Conservation (phyloP, 306 rosid genomes). For the Vicia sativa region DNA sequence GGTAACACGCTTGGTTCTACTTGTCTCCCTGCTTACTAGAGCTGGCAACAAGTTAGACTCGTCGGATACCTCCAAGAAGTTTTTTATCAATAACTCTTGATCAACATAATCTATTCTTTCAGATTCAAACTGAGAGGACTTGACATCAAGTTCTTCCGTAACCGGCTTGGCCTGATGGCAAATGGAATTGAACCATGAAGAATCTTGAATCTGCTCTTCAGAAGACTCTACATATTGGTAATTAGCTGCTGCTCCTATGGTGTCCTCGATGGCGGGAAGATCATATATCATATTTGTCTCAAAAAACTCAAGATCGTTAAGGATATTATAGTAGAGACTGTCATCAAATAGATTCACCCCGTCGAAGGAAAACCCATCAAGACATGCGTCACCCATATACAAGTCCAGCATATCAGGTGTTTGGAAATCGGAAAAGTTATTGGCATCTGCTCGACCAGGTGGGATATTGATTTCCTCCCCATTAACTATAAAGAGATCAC, state of each 20-base stretch:
- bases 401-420: conserved; percentile 56
- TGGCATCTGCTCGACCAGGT: conserved; percentile 47
- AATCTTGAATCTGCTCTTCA: conserved; percentile 48
- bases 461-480: conserved; percentile 35
- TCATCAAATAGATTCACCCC: conserved; percentile 42
- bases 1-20: conserved; percentile 58
- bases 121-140: conserved; percentile 44
- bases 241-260: conserved; percentile 42
- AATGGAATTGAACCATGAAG: conserved; percentile 51
- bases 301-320: conserved; percentile 48
- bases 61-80: conserved; percentile 58
- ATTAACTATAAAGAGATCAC: conserved; percentile 38
- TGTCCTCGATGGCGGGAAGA: conserved; percentile 56
- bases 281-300: conserved; percentile 52
- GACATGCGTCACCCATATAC: conserved; percentile 53
- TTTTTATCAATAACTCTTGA: conserved; percentile 69
- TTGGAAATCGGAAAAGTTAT: conserved; percentile 44
- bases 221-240: conserved; percentile 41
- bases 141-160: conserved; percentile 48
- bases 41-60: conserved; percentile 62
- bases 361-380: conserved; percentile 49
- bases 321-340: conserved; percentile 40
- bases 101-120: conserved; percentile 64
- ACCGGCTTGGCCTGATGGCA: conserved; percentile 58
- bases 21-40: conserved; percentile 55